Base-by-base conservation (phyloP, 331 rosid species). In the Quercus lobata region DNA sequence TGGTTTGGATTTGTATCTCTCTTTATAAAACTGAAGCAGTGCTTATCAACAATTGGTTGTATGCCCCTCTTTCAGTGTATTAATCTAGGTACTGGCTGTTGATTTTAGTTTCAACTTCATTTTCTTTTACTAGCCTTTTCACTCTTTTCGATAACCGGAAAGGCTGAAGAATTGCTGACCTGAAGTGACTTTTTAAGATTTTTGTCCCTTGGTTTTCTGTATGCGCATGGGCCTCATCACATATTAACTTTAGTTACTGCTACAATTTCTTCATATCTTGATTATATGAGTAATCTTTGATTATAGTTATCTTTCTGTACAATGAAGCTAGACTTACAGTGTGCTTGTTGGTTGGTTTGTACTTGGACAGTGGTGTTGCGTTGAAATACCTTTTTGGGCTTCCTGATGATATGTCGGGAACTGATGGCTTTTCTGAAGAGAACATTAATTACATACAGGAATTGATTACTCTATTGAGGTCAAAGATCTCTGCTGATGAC, bases 331-430 rank as follows among this genome's bases (percentile, higher is more conserved):
- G 49, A 82, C 81, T 92, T 49, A 88, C 78, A 18, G 70, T 82
- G 87, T 85, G 63, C 84, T 78, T 85, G 79, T 85, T 87, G 88
- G 80, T 79, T 83, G 90, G 96, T 82, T 90, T 93, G 90, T 78
- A 87, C 81, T 74, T 88, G 73, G 90, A 91, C 85, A 89, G 91
- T 87, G 92, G 93, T 81, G 85, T 76, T 52, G 84, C 78, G 3
- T 79, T 96, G 90, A 96, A 88, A 80, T 82, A 82, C 86, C 93
- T 96, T 83, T 96, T 90, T 86, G 99, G 98, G 80, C 74, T 91
- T 77, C 78, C 90, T 62, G 93, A 91, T 78, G 92, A 85, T 75
- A 83, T 49, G 76, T 75, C 72, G 55, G 88, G 80, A 72, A 77
- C 85, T 81, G 86, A 77, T 69, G 85, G 81, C 76, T 90, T 81